Evolutionary conservation across 257 asterid genomes (phyloP).

Genomic region (Nicotiana attenuata): DNA sequence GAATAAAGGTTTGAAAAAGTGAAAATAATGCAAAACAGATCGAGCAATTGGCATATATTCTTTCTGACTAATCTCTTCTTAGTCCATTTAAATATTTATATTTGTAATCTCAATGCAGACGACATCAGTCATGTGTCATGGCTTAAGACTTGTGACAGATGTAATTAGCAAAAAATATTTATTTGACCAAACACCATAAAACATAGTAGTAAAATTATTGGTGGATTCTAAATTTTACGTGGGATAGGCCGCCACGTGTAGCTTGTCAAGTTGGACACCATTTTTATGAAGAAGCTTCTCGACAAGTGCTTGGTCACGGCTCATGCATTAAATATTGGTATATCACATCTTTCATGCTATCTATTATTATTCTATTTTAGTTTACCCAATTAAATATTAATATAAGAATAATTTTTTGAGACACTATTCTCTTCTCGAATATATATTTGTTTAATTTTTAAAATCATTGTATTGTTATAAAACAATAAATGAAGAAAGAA

Average conservation of each 20-base stretch:
- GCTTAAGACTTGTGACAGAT: background rate
- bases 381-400: background rate
- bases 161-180: background rate
- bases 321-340: background rate
- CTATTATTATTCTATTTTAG: no score
- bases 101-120: background rate
- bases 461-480: no score
- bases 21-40: background rate
- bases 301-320: background rate
- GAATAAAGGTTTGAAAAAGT: background rate
- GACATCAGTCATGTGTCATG: background rate
- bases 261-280: background rate
- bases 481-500: no score
- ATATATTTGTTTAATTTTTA: no score
- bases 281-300: background rate
- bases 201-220: background rate
- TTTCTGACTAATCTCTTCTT: background rate
- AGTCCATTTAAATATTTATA: background rate
- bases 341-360: background rate
- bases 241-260: background rate
- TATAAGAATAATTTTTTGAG: no score
- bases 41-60: background rate
- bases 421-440: no score
- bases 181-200: background rate
- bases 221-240: background rate